Evolutionary conservation across 192 early-diverging fungal species (phyloP).

Genomic region (Powellomyces hirtus): DNA sequence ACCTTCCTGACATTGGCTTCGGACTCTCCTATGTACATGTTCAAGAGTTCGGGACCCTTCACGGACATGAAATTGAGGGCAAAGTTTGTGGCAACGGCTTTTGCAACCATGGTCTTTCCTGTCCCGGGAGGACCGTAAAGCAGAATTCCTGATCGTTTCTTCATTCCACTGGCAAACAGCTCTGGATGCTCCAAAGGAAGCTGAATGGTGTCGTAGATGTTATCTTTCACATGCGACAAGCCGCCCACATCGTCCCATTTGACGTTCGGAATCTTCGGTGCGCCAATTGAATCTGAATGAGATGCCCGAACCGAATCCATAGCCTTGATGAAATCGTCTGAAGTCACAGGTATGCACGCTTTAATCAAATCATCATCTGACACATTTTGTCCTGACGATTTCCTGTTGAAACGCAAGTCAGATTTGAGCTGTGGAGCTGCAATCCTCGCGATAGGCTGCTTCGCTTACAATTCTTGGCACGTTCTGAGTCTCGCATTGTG

Average conservation of each 20-base stretch:
- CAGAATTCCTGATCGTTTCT: slow-evolving; percentile 87
- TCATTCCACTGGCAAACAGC: slow-evolving; percentile 90
- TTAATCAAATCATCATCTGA: slow-evolving; percentile 55
- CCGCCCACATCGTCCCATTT: slow-evolving; percentile 99
- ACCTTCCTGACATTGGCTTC: slow-evolving; percentile 96
- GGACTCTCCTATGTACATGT: slow-evolving; percentile 99
- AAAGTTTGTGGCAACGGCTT: slow-evolving; percentile 97
- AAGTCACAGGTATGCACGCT: slow-evolving; percentile 74
- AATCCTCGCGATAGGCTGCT: too few species aligned
- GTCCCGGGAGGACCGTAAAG: slow-evolving; percentile 98
- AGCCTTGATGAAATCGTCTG: slow-evolving; percentile 77
- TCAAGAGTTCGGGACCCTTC: slow-evolving; percentile 97
- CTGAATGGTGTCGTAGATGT: slow-evolving; percentile 94
- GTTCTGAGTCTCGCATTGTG: slow-evolving; percentile 9
- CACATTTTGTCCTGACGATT: slow-evolving; percentile 8
- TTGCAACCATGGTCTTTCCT: slow-evolving; percentile 97
- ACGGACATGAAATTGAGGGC: slow-evolving; percentile 98
- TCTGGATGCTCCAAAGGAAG: slow-evolving; percentile 94
- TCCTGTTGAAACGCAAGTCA: background rate
- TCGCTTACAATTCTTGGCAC: background rate
- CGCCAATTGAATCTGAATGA: slow-evolving; percentile 90
- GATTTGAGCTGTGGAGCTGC: too few species aligned
- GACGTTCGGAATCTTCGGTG: slow-evolving; percentile 97
- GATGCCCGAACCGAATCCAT: slow-evolving; percentile 73
- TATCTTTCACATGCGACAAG: slow-evolving; percentile 84